phyloP scores from a whole-genome alignment of 208 protist genomes.

The Crithidia mellificae region DNA sequence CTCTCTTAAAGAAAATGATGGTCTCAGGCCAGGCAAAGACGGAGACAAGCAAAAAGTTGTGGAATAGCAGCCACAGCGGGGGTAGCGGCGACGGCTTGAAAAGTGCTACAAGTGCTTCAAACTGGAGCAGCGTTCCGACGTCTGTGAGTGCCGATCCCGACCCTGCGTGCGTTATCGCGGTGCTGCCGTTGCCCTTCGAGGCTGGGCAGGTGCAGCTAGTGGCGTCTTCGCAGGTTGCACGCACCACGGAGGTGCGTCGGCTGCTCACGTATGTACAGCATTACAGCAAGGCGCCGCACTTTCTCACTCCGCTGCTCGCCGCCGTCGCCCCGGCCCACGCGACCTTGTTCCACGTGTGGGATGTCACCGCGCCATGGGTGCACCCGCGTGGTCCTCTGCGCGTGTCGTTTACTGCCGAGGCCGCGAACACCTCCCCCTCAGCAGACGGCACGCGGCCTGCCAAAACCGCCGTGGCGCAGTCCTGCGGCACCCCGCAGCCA shows the following conservation, averaged over 20 bases:
- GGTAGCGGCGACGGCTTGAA: no score
- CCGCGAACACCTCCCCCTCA: no score
- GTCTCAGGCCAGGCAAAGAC: no score
- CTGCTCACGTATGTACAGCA: background rate
- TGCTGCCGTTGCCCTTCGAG: conserved; percentile 10
- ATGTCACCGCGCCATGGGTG: conserved; percentile 17
- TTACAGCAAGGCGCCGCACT: background rate
- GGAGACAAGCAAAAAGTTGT: no score
- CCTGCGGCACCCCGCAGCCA: no score
- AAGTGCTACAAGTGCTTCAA: no score
- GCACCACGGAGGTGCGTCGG: background rate
- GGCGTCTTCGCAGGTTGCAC: background rate
- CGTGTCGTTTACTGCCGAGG: conserved; percentile 1
- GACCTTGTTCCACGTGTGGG: conserved; percentile 27
- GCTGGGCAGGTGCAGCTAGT: background rate
- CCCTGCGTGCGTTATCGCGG: background rate
- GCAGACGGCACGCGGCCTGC: no score
- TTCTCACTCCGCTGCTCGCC: conserved; percentile 4
- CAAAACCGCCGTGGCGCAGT: no score
- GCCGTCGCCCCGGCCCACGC: background rate
- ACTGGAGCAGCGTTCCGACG: no score
- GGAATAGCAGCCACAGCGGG: no score
- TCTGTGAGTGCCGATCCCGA: no score
- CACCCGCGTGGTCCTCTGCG: conserved; percentile 1
- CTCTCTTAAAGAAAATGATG: no score